Conservation (phyloP, 1,139 yeast species). For the Geotrichum australiense region DNA sequence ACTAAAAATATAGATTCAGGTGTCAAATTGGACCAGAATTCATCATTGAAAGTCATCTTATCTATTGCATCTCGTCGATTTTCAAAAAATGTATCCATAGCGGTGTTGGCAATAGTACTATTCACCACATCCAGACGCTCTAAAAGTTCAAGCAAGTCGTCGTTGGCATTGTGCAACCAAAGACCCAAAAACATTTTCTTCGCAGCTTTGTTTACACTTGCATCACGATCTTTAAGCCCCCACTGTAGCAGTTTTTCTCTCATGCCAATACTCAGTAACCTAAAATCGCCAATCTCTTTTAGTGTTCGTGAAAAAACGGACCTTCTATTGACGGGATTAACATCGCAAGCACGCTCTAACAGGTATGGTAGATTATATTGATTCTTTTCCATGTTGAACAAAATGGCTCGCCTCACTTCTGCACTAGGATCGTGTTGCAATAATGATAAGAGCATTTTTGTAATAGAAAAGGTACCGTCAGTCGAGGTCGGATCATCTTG, state of each 20-base stretch:
- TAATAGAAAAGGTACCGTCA: slow-evolving; percentile 35
- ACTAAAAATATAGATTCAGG: slow-evolving; percentile 71
- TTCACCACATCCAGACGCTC: slow-evolving; percentile 63
- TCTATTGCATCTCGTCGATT: slow-evolving; percentile 55
- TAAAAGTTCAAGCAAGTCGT: slow-evolving; percentile 64
- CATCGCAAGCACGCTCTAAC: slow-evolving; percentile 78
- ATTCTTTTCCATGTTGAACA: slow-evolving; percentile 59
- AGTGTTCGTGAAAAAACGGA: slow-evolving; percentile 63
- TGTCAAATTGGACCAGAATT: slow-evolving; percentile 63
- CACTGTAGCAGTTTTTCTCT: slow-evolving; percentile 65
- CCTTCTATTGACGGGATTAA: slow-evolving; percentile 63
- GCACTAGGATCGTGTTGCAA: slow-evolving; percentile 60
- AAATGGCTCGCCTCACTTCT: slow-evolving; percentile 83
- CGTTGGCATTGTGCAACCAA: slow-evolving; percentile 67
- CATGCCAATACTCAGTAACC: slow-evolving; percentile 49
- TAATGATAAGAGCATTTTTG: slow-evolving; percentile 46
- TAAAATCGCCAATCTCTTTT: slow-evolving; percentile 62
- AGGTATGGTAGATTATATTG: slow-evolving; percentile 50
- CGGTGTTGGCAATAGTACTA: slow-evolving; percentile 56
- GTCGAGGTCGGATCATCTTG: slow-evolving; percentile 44
- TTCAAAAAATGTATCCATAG: slow-evolving; percentile 57
- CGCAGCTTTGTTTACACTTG: slow-evolving; percentile 64
- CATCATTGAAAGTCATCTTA: slow-evolving; percentile 48
- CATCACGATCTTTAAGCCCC: slow-evolving; percentile 88
- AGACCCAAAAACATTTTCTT: slow-evolving; percentile 56